phyloP scores from a whole-genome alignment of 768 basidiomycete species.

The Boletus sensibilis region DNA sequence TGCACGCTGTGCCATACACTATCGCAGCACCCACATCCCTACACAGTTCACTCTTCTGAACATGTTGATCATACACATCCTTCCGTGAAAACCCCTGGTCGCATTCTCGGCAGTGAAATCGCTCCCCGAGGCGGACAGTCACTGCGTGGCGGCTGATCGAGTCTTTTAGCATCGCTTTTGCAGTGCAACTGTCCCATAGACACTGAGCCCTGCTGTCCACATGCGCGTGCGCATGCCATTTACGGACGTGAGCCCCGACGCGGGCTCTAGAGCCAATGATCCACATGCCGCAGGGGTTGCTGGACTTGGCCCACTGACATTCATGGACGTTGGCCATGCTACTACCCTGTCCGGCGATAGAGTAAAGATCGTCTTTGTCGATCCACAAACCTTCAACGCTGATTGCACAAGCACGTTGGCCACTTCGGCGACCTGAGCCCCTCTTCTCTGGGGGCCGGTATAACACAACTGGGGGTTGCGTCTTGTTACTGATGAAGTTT shows the following conservation, averaged over 20 bases:
- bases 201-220: neutral
- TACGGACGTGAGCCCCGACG: slow-evolving; percentile 2
- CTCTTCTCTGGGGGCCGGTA: neutral
- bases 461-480: neutral
- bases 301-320: slow-evolving; percentile 6
- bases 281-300: slow-evolving; percentile 10
- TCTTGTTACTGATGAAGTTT: too few relatives aligned
- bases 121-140: slow-evolving; percentile 4
- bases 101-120: slow-evolving; percentile 6
- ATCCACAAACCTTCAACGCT: neutral
- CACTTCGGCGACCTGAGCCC: neutral
- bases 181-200: slow-evolving; percentile 5
- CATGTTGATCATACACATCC: slow-evolving; percentile 6
- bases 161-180: neutral
- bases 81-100: neutral
- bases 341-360: neutral
- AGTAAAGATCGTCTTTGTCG: slow-evolving; percentile 5
- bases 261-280: slow-evolving; percentile 1
- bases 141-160: slow-evolving; percentile 6
- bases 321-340: neutral
- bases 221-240: neutral
- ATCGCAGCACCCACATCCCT: neutral
- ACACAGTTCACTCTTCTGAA: neutral
- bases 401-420: neutral
- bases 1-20: neutral